Base-by-base conservation (phyloP, 2,329 filamentous ascomycete genomes). In the Beauveria brongniartii region DNA sequence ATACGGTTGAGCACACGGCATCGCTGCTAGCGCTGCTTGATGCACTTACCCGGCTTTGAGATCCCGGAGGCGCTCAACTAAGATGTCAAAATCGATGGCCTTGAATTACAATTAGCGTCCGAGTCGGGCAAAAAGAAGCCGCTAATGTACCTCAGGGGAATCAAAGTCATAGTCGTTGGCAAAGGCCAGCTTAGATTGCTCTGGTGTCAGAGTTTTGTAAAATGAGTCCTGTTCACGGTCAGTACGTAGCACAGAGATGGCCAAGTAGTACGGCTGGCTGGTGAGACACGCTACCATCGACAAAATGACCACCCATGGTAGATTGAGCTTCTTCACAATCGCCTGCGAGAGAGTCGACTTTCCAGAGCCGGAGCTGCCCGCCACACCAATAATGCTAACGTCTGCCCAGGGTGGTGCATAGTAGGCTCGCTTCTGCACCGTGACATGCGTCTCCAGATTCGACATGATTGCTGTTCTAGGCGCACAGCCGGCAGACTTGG, bases 281-380 rank as follows among this genome's bases (percentile, higher is more conserved):
- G 7, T 44, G 30, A 44, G 24, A 60, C 47, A 57, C 70, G 78
- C 70, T 81, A 93, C 91, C 88, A 99, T 97, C 47, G 92, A 96
- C 68, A 99, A 76, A 74, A 99, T 97, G 55, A 97, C 92, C 64
- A 99, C 94, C 93, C 94, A 99, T 61, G 94, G 94, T 65, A 99
- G 78, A 75, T 94, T 96, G 68, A 99, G 78, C 69, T 90, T 88
- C 68, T 84, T 88, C 65, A 97, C 90, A 67, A 99, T 96, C 65
- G 93, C 91, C 72, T 95, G 84, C 37, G 94, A 92, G 59, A 99
- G 78, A 7, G 92, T 97, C 7, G 93, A 97, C 80, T 99, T 99
- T 62, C 93, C 75, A 28, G 93, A 97, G 47, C 94, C 94, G 30
- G 93, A 97, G 75, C 91, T 94, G 43, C 94, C 94, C 65, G 94